A percentile compares a stretch with the other conserved stretches of the same genome.
Evolutionary conservation across 257 asterid species (phyloP).

Genomic region (Henckelia pumila): DNA sequence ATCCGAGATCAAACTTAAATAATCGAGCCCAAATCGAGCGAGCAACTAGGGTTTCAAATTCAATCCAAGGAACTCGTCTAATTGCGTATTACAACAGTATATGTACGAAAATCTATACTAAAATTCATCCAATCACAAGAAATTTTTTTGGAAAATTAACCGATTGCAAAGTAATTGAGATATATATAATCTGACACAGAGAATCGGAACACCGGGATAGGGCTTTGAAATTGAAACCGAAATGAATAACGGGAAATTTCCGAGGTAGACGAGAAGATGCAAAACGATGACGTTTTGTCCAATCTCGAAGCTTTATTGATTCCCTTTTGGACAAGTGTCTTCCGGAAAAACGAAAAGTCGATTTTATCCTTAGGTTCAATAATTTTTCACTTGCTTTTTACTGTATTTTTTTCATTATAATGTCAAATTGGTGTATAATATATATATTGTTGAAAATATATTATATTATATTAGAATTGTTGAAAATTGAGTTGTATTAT

Average conservation of each 20-base stretch:
- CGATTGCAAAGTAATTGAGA: not conserved
- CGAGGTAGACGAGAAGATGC: constrained; percentile 8
- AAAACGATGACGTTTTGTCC: constrained; percentile 23
- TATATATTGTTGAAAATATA: no score
- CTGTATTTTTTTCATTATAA: no score
- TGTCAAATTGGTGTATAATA: no score
- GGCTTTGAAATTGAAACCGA: constrained; percentile 27
- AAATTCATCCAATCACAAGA: constrained; percentile 9
- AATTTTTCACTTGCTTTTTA: no score
- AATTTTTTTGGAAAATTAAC: not conserved
- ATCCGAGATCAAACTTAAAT: constrained; percentile 17
- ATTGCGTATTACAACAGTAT: not conserved
- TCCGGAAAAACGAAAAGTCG: no score
- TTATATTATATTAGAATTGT: no score
- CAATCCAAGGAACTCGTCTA: constrained; percentile 10
- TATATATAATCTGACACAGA: not conserved
- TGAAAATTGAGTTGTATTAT: no score
- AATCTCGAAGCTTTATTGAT: no score
- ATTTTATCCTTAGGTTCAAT: no score
- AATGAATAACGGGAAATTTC: constrained; percentile 12
- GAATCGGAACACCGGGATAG: not conserved
- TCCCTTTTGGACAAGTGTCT: no score
- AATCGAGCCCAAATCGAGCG: not conserved
- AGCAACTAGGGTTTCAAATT: constrained; percentile 36
- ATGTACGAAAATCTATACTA: no score